phyloP scores from a whole-genome alignment of 169 alveolate genomes.

The Cyclospora cayetanensis region DNA sequence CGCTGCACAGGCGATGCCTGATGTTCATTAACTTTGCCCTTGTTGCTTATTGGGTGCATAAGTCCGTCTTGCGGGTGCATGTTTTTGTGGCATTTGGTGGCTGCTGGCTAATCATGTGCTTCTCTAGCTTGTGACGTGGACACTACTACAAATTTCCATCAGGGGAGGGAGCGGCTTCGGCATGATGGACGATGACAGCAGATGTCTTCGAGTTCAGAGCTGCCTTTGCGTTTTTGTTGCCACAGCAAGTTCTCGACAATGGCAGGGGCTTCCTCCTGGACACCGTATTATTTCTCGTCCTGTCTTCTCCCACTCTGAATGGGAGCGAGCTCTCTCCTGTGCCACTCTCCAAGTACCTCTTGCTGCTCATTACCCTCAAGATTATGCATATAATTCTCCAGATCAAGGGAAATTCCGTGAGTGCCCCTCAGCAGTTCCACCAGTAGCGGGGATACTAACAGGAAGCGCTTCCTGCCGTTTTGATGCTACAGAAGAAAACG shows the following conservation, averaged over 20 bases:
- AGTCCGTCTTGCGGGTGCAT: too few relatives aligned
- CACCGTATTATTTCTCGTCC: conserved; percentile 84
- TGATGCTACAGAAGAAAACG: neutral
- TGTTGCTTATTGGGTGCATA: too few relatives aligned
- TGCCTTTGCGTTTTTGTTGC: neutral
- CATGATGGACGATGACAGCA: too few relatives aligned
- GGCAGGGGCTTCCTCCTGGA: conserved; percentile 87
- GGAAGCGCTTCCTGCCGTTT: neutral
- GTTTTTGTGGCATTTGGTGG: too few relatives aligned
- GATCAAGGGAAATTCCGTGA: conserved; percentile 81
- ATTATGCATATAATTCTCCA: conserved; percentile 84
- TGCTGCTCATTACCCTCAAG: conserved; percentile 82
- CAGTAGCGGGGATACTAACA: neutral
- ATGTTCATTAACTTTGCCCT: too few relatives aligned
- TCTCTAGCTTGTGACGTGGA: too few relatives aligned
- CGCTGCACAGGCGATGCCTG: too few relatives aligned
- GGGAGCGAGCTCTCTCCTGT: conserved; percentile 84
- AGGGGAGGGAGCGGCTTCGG: too few relatives aligned
- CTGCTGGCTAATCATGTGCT: too few relatives aligned
- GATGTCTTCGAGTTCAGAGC: neutral
- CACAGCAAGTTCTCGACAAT: conserved; percentile 85
- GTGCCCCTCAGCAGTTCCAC: too few relatives aligned
- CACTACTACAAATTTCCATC: neutral
- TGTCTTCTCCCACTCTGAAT: conserved; percentile 86
- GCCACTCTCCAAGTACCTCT: conserved; percentile 79